Evolutionary conservation across 441 rosid genomes (phyloP).

Genomic region (Erodium trifolium): DNA sequence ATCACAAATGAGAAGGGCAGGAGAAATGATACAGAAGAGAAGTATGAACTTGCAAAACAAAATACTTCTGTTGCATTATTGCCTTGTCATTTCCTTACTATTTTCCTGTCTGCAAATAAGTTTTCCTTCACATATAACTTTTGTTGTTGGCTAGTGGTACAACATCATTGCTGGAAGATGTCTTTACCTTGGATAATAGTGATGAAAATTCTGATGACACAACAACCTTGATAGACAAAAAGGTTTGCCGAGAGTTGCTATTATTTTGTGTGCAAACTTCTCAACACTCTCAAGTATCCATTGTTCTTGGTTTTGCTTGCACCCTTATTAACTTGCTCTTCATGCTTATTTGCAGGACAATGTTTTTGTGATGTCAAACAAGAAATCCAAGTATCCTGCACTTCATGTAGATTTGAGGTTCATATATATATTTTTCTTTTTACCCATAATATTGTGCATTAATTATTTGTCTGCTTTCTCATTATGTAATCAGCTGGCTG

Average conservation of each 20-base stretch:
- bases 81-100: not conserved
- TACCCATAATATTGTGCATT: not conserved
- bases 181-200: constrained; percentile 68
- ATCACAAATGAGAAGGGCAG: constrained; percentile 74
- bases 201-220: constrained; percentile 79
- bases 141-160: constrained; percentile 43
- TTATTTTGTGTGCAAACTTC: constrained; percentile 8
- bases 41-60: constrained; percentile 33
- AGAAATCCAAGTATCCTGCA: constrained; percentile 89
- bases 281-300: constrained; percentile 1
- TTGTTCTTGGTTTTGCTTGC: not conserved
- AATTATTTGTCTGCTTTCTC: not conserved
- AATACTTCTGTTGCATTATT: constrained; percentile 9
- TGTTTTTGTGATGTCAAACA: constrained; percentile 94
- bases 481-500: no score
- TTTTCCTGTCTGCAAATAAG: constrained; percentile 9
- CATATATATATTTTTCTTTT: constrained; percentile 14
- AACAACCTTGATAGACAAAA: constrained; percentile 76
- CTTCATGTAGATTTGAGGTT: constrained; percentile 99
- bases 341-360: constrained; percentile 50
- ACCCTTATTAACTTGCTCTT: constrained; percentile 21
- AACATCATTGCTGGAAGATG: constrained; percentile 77
- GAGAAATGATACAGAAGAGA: constrained; percentile 68
- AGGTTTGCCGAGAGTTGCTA: constrained; percentile 34
- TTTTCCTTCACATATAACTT: not conserved